A percentile compares a stretch with the other conserved stretches of the same genome.
These are phyloP conservation scores for Hymenoscyphus linearis DNA, from an alignment of 2,329 filamentous ascomycete genomes.

Conservation along the genomic window DNA sequence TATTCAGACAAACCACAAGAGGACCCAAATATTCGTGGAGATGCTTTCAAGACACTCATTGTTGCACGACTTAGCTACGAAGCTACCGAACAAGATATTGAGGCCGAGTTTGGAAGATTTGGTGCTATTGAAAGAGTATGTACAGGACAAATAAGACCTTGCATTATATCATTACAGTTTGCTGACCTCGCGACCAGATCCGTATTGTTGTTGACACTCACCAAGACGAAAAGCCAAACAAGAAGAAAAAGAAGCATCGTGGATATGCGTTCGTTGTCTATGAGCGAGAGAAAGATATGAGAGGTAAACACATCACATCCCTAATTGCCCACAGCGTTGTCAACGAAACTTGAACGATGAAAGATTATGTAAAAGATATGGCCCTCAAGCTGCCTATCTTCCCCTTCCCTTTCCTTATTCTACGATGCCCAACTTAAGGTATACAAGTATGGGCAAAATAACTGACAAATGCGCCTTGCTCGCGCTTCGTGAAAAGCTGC, in stretches of 20 bases:
- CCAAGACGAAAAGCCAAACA: conserved; percentile 61
- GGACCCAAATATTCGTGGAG: conserved; percentile 84
- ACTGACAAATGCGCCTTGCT: conserved; percentile 64
- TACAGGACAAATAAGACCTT: not conserved
- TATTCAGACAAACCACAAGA: conserved; percentile 69
- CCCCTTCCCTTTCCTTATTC: conserved; percentile 23
- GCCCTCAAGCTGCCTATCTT: conserved; percentile 35
- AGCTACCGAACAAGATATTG: conserved; percentile 80
- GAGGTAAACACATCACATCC: conserved; percentile 68
- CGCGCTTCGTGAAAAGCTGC: conserved; percentile 69
- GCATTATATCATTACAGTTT: conserved; percentile 1
- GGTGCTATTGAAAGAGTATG: conserved; percentile 88
- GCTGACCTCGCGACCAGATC: conserved; percentile 51
- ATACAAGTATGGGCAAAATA: conserved; percentile 52
- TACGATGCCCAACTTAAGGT: conserved; percentile 34
- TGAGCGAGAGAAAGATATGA: conserved; percentile 97
- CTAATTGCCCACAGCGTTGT: conserved; percentile 32
- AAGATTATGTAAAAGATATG: conserved; percentile 41
- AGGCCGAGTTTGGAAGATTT: conserved; percentile 88
- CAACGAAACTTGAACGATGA: conserved; percentile 15
- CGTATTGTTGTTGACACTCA: conserved; percentile 79
- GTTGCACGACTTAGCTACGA: conserved; percentile 88
- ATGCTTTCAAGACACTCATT: conserved; percentile 93
- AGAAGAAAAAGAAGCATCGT: conserved; percentile 74
- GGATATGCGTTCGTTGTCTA: conserved; percentile 98